A percentile compares a stretch with the other conserved stretches of the same genome.
phyloP scores from a whole-genome alignment of 352 stramenopile genomes.

The Blastocystis sp. region DNA sequence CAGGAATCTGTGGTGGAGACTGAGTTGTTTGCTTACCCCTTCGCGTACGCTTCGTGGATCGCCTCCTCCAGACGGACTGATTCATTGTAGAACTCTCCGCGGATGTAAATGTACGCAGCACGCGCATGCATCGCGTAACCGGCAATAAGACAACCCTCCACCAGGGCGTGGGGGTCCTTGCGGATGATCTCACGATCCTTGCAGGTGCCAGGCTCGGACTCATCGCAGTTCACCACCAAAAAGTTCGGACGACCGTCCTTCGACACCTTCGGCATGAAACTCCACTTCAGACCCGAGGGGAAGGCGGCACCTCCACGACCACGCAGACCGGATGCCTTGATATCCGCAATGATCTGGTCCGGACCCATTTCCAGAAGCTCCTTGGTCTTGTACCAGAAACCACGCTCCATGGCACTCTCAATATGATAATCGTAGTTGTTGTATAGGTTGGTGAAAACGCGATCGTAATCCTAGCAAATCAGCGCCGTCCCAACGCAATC shows the following conservation, averaged over 20 bases:
- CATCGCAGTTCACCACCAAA: constrained; percentile 97
- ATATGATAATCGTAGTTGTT: constrained; percentile 74
- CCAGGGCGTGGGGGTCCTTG: constrained; percentile 97
- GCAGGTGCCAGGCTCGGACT: constrained; percentile 95
- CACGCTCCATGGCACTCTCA: constrained; percentile 75
- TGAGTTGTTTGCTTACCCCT: constrained; percentile 62
- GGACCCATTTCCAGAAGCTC: constrained; percentile 94
- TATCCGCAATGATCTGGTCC: constrained; percentile 98
- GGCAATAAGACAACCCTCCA: constrained; percentile 90
- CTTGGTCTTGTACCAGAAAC: constrained; percentile 89
- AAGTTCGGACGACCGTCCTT: constrained; percentile 91
- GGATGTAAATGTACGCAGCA: constrained; percentile 99
- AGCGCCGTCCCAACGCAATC: neutral
- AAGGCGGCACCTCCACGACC: constrained; percentile 93
- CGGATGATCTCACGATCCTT: constrained; percentile 99
- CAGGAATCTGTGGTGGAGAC: constrained; percentile 66
- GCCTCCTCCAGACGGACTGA: constrained; percentile 89
- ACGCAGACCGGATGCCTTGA: constrained; percentile 93
- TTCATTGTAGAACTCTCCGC: constrained; percentile 99
- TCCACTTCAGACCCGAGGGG: constrained; percentile 97
- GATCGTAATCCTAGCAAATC: constrained; percentile 80
- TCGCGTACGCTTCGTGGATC: constrained; percentile 94
- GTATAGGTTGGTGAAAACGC: constrained; percentile 99
- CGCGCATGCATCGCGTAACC: constrained; percentile 94
- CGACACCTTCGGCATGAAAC: constrained; percentile 95